Conservation (phyloP, 2,329 filamentous ascomycete species). For the Pseudogymnoascus sp. region DNA sequence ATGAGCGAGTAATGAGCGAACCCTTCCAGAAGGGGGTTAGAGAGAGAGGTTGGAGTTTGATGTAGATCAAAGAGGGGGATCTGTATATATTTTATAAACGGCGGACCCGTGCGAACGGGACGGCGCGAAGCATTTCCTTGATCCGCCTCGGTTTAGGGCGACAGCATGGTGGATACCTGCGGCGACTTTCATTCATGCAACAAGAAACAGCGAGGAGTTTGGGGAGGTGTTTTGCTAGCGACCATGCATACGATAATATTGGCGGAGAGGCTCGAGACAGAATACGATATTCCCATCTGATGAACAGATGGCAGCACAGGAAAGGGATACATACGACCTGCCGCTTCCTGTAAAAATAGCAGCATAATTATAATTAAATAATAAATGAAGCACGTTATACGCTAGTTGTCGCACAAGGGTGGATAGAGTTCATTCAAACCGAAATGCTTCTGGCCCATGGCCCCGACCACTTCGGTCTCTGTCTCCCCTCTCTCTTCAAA, state of each 20-base stretch:
- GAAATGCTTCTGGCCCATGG: not conserved
- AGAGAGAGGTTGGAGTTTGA: not conserved
- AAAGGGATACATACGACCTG: not conserved
- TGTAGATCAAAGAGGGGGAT: not conserved
- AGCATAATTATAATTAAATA: not conserved
- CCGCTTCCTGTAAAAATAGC: not conserved
- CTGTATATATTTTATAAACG: constrained; percentile 6
- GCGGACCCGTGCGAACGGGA: not conserved
- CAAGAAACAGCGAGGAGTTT: constrained; percentile 5
- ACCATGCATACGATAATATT: not conserved
- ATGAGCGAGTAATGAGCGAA: not conserved
- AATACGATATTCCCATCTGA: not conserved
- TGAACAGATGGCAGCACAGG: not conserved
- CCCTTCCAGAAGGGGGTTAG: not conserved
- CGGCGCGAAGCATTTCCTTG: not conserved
- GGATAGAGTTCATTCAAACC: not conserved
- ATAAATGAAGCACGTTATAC: not conserved
- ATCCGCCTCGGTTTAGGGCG: not conserved
- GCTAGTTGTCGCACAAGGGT: not conserved
- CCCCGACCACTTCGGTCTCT: not conserved
- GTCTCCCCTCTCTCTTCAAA: not conserved
- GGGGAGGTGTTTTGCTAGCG: not conserved
- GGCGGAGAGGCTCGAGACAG: not conserved
- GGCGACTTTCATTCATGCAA: not conserved
- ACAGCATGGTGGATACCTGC: not conserved